Percentiles rank a stretch among this genome's conserved stretches.
These are phyloP conservation scores for Myriosclerotinia duriaeana DNA, from an alignment of 2,329 filamentous ascomycete species.

Conservation along the genomic window DNA sequence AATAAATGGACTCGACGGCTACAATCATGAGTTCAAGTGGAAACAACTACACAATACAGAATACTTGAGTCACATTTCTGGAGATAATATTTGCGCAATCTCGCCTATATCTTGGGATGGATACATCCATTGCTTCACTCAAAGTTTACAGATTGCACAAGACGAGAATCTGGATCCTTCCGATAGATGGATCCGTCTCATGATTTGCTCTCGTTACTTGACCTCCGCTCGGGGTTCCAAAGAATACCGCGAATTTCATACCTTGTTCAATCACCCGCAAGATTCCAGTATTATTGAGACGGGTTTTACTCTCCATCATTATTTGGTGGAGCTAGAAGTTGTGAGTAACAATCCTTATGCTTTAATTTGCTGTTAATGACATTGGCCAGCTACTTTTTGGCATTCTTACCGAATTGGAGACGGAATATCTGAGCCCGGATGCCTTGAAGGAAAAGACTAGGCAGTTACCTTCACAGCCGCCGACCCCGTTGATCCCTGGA, in stretches of 20 bases:
- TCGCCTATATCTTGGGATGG: background rate
- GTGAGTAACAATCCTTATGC: background rate
- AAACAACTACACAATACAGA: conserved; percentile 6
- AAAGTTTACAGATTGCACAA: conserved; percentile 9
- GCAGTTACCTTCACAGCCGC: background rate
- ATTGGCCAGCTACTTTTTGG: conserved; percentile 8
- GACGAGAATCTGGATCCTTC: background rate
- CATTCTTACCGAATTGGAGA: conserved; percentile 6
- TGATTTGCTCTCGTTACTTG: conserved; percentile 19
- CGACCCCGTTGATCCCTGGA: background rate
- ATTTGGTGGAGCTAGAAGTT: conserved; percentile 17
- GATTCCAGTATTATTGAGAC: background rate
- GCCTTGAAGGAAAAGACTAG: background rate
- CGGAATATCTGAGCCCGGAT: conserved; percentile 11
- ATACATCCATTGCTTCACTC: conserved; percentile 18
- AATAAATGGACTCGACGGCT: background rate
- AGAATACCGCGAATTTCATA: conserved; percentile 4
- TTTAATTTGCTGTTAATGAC: background rate
- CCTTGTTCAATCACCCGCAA: background rate
- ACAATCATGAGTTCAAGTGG: conserved; percentile 16
- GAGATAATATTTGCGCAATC: background rate
- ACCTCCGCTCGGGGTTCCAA: conserved; percentile 5
- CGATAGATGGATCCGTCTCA: conserved; percentile 17
- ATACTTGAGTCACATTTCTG: conserved; percentile 2
- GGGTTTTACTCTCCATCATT: conserved; percentile 16